phyloP scores from a whole-genome alignment of 345 rosid species.

The Corchorus capsularis region DNA sequence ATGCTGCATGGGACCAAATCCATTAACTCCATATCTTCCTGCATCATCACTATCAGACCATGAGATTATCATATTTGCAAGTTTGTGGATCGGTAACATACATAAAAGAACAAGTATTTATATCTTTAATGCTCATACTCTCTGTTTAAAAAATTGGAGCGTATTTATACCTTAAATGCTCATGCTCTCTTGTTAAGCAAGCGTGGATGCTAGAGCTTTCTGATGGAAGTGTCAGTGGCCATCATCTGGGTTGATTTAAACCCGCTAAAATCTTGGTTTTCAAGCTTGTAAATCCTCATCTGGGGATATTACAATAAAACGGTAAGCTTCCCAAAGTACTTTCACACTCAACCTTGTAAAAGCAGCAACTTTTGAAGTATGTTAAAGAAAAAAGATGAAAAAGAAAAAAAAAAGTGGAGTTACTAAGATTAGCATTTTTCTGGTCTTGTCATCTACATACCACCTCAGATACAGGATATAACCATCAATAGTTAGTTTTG shows the following conservation, averaged over 20 bases:
- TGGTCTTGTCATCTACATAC: not conserved
- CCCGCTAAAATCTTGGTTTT: not conserved
- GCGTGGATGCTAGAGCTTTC: constrained; percentile 1
- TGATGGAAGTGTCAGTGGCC: not conserved
- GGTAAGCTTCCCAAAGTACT: not conserved
- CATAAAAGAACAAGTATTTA: not conserved
- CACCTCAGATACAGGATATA: not conserved
- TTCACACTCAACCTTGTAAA: not conserved
- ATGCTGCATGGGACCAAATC: not conserved
- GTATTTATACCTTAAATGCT: not conserved
- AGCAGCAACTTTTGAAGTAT: not conserved
- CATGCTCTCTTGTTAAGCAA: not conserved
- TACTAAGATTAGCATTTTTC: not conserved
- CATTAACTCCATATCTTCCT: not conserved
- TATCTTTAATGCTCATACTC: not conserved
- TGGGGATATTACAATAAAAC: not conserved
- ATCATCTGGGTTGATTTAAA: not conserved
- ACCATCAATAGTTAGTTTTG: not conserved
- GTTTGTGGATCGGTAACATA: too few relatives aligned
- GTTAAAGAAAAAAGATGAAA: not conserved
- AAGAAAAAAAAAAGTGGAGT: not conserved
- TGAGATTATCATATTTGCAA: not conserved
- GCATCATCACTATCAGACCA: not conserved
- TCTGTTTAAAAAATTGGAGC: not conserved
- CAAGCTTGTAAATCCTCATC: not conserved